These are phyloP conservation scores for Akanthomyces muscarius DNA, from an alignment of 2,329 filamentous ascomycete species.

Conservation along the genomic window DNA sequence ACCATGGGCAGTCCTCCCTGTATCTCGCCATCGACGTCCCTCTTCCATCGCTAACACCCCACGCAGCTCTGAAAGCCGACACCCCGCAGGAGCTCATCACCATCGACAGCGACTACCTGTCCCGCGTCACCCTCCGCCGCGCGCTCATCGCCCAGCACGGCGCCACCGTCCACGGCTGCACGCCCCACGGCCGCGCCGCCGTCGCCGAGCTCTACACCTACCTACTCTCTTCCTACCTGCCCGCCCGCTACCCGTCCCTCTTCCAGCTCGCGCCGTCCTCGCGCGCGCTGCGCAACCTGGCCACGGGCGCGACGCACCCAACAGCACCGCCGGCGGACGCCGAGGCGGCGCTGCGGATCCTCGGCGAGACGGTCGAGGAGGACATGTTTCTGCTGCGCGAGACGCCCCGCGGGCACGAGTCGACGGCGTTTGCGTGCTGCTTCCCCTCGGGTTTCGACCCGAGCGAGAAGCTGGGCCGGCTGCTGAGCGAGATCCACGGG, in stretches of 20 bases:
- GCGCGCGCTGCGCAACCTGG: constrained; percentile 33
- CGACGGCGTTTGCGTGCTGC: constrained; percentile 48
- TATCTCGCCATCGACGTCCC: too few species aligned
- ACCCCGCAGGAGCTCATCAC: constrained; percentile 48
- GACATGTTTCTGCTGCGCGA: constrained; percentile 49
- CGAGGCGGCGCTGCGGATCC: constrained; percentile 33
- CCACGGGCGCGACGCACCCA: background rate
- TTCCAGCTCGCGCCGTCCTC: constrained; percentile 37
- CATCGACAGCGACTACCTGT: constrained; percentile 48
- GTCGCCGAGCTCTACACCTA: constrained; percentile 48
- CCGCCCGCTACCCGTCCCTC: constrained; percentile 44
- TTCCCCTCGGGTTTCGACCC: constrained; percentile 52
- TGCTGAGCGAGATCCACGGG: constrained; percentile 46
- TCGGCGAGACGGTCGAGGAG: constrained; percentile 52
- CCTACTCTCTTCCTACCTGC: constrained; percentile 45
- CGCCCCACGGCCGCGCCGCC: constrained; percentile 36
- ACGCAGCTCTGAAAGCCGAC: constrained; percentile 36
- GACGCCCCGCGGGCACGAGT: constrained; percentile 38
- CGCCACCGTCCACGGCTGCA: constrained; percentile 39
- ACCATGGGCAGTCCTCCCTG: constrained; percentile 43
- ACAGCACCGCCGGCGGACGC: constrained; percentile 22
- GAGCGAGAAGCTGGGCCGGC: constrained; percentile 44
- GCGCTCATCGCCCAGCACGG: constrained; percentile 37
- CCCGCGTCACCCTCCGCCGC: constrained; percentile 39
- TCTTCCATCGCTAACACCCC: too few species aligned